A percentile compares a stretch with the other conserved stretches of the same genome.
phyloP scores from a whole-genome alignment of 345 rosid species.

The Hevea brasiliensis region DNA sequence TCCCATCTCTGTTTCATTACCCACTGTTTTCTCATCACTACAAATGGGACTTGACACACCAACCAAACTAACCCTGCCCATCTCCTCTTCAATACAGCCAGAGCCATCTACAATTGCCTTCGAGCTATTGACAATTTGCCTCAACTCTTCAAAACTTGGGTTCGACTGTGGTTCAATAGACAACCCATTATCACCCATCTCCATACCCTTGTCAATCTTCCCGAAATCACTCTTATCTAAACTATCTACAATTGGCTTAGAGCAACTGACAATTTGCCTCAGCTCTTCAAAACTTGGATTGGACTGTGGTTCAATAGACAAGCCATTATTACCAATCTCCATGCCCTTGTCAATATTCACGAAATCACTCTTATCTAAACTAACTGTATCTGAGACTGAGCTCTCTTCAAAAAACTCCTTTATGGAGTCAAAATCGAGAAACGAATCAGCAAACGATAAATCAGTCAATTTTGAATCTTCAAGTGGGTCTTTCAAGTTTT shows the following conservation, averaged over 20 bases:
- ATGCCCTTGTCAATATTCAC: constrained; percentile 6
- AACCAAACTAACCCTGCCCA: constrained; percentile 48
- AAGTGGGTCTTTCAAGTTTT: constrained; percentile 28
- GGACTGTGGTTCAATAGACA: constrained; percentile 12
- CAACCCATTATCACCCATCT: constrained; percentile 29
- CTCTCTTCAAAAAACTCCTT: constrained; percentile 48
- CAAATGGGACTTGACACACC: constrained; percentile 11
- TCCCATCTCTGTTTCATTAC: not conserved
- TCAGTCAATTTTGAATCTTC: constrained; percentile 35
- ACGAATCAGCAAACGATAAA: constrained; percentile 46
- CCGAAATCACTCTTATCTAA: no score
- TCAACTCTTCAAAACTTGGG: constrained; percentile 26
- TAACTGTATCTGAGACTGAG: constrained; percentile 11
- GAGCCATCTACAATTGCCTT: constrained; percentile 27
- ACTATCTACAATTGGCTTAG: constrained; percentile 19
- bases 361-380: no score
- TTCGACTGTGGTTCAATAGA: constrained; percentile 16
- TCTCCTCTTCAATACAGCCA: constrained; percentile 48
- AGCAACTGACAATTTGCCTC: constrained; percentile 23
- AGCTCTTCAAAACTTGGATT: constrained; percentile 21
- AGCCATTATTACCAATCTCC: constrained; percentile 33
- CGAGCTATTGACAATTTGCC: constrained; percentile 24
- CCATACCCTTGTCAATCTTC: constrained; percentile 19
- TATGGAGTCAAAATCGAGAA: constrained; percentile 62
- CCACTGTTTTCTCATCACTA: constrained; percentile 10